Evolutionary conservation across 768 basidiomycete species (phyloP), one percentile per base, ranked within the genome.

Genomic region (Mycena filopes): DNA sequence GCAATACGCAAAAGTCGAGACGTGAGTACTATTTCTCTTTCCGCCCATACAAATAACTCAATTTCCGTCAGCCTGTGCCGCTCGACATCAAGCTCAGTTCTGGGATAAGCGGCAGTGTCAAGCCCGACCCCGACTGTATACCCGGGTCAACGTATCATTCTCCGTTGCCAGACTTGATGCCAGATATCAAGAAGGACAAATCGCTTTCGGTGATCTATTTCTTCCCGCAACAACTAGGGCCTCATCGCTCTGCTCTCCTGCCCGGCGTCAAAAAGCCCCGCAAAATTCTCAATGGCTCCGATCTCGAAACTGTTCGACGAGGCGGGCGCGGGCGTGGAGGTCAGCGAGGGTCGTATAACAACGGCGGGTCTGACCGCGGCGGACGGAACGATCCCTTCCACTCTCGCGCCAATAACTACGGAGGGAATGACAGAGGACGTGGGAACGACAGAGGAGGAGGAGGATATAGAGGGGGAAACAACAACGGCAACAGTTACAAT

Each of bases 101-200:
- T 65, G 95, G 96, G 26, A 87, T 97, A 54, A 90, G 83, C 62
- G 98, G 98, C 12, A 83, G 83, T 41, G 87, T 95, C 36, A 79
- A 94, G 21, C 89, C 93, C 18, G 94, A 96, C 76, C 92, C 95
- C 20, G 89, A 90, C 59, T 96, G 92, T 72, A 86, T 99, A 15
- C 98, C 98, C 4, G 94, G 95, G 55, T 93, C 96, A 8, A 97
- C 94, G 0, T 96, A 94, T 75, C 89, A 89, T 70, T 87, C 87
- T 33, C 95, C 94, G 11, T 78, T 99, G 38, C 70, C 82, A 42
- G 83, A 84, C 55, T 79, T 65, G 47, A 61, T 93, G 53, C 86
- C 87, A 3, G 96, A 99, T 77, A 90, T 99, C 70, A 84, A 86
- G 71, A 91, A 92, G 74, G 96, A 99, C 77, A 86, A 88, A 25